Percentiles rank a stretch among this genome's conserved stretches.
phyloP scores from a whole-genome alignment of 139 green algal genomes.

The Picochlorum costavermella region DNA sequence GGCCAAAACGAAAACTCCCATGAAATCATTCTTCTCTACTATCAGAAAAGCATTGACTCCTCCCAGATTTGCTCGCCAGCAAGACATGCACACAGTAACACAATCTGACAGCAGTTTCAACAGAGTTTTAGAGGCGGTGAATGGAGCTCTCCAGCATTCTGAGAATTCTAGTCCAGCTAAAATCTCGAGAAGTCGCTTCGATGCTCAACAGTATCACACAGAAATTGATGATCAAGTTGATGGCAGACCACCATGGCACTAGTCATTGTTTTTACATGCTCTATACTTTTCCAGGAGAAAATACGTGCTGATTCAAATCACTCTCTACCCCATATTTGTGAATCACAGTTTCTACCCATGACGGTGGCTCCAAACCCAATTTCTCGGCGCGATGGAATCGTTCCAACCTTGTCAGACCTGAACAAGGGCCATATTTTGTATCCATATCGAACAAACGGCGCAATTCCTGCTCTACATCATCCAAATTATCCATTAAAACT shows the following conservation, averaged over 20 bases:
- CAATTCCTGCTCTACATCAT: neutral
- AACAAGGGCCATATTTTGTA: constrained; percentile 25
- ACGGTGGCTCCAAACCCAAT: constrained; percentile 21
- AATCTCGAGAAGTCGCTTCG: neutral
- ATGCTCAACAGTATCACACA: constrained; percentile 9
- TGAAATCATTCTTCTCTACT: neutral
- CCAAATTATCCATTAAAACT: neutral
- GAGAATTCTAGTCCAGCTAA: neutral
- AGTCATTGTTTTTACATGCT: too few species aligned
- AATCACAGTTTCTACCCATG: constrained; percentile 10
- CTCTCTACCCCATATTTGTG: neutral
- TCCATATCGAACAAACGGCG: constrained; percentile 12
- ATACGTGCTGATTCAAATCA: constrained; percentile 5
- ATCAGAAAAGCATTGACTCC: too few species aligned
- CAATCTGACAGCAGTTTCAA: too few species aligned
- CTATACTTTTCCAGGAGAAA: constrained; percentile 8
- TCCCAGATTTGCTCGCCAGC: too few species aligned
- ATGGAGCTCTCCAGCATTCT: too few species aligned
- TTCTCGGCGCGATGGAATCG: constrained; percentile 21
- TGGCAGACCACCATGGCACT: neutral
- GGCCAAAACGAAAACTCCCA: neutral
- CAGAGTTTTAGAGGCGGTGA: too few species aligned
- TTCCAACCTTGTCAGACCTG: constrained; percentile 18
- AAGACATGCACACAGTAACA: too few species aligned
- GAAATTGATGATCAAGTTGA: constrained; percentile 1